Conservation (phyloP, 495 filamentous ascomycete species). For the Penicillium bialowiezense region DNA sequence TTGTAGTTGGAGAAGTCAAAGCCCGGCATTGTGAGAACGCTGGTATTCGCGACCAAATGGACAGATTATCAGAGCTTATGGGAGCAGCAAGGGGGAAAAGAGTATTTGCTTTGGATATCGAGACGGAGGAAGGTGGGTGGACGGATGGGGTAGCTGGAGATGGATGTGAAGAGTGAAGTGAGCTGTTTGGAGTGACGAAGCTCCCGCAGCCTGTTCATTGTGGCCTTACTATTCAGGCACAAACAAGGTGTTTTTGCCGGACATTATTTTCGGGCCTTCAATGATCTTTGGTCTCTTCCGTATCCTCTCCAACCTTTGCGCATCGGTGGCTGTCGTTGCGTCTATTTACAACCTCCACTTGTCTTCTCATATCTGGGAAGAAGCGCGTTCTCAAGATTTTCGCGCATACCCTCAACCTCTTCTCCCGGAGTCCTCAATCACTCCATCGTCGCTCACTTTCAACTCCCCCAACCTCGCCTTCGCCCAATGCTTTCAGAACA, state of each 20-base stretch:
- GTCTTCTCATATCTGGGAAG: constrained; percentile 26
- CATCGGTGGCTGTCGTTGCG: constrained; percentile 5
- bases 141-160: constrained; percentile 18
- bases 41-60: constrained; percentile 12
- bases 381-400: constrained; percentile 32
- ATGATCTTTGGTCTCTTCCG: constrained; percentile 5
- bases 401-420: constrained; percentile 37
- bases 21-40: constrained; percentile 74
- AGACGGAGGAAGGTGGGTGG: constrained; percentile 11
- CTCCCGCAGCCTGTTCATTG: constrained; percentile 41
- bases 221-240: constrained; percentile 33
- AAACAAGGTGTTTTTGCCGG: constrained; percentile 35
- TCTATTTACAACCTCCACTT: constrained; percentile 4
- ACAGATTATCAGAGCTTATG: background rate
- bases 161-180: constrained; percentile 21
- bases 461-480: constrained; percentile 27
- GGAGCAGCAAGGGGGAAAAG: background rate
- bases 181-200: constrained; percentile 43
- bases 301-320: constrained; percentile 6
- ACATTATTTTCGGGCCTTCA: constrained; percentile 19
- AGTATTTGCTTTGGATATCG: constrained; percentile 5
- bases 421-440: constrained; percentile 39
- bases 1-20: constrained; percentile 99
- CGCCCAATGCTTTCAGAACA: constrained; percentile 38
- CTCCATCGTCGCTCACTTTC: constrained; percentile 45